These are phyloP conservation scores for Colletotrichum aenigma DNA, from an alignment of 2,329 filamentous ascomycete species.

Conservation along the genomic window DNA sequence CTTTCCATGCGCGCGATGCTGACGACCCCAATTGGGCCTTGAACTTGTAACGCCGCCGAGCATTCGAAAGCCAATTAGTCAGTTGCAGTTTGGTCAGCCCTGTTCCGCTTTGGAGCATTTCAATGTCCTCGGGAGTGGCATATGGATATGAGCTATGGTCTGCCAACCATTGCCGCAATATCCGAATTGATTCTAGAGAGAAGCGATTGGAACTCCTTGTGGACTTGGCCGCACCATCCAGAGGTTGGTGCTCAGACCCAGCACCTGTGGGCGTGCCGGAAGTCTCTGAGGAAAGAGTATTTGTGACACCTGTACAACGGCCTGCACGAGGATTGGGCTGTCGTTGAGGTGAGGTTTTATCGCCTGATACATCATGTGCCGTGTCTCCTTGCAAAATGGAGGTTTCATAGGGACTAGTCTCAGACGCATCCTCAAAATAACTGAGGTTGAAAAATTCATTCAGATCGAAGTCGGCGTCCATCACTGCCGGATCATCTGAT, in stretches of 20 bases:
- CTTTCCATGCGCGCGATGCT: not conserved
- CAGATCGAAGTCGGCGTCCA: not conserved
- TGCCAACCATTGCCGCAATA: not conserved
- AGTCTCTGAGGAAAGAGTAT: not conserved
- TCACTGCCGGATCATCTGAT: not conserved
- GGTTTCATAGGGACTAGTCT: not conserved
- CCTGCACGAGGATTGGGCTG: not conserved
- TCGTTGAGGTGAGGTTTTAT: not conserved
- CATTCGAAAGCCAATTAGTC: not conserved
- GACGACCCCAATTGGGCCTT: not conserved
- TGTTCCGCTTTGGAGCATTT: not conserved
- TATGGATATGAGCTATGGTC: not conserved
- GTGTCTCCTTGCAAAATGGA: not conserved
- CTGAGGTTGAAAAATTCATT: not conserved
- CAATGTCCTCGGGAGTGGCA: not conserved
- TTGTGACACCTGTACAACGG: not conserved
- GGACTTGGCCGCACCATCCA: not conserved
- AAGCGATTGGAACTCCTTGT: not conserved
- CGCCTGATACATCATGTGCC: not conserved
- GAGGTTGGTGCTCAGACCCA: not conserved
- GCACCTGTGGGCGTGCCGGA: rapidly evolving
- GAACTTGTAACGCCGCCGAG: not conserved
- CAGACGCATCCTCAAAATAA: not conserved
- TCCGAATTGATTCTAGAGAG: not conserved
- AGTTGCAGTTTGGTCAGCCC: not conserved